A percentile compares a stretch with the other conserved stretches of the same genome.
Evolutionary conservation across 257 asterid species (phyloP).

Genomic region (Gynochthodes officinalis): DNA sequence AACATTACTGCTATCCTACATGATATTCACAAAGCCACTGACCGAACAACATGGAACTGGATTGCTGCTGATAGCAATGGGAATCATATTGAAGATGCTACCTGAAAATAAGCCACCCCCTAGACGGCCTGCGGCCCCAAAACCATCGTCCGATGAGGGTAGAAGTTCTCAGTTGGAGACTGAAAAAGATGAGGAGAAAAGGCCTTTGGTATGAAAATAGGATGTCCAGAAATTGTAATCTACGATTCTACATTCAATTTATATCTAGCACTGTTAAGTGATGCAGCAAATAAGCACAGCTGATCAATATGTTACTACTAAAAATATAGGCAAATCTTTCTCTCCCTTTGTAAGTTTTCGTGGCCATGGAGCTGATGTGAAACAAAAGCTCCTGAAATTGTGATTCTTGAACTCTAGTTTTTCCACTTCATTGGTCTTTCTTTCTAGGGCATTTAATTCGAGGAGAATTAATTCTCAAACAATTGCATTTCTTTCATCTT

Average conservation of each 20-base stretch:
- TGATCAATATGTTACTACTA: neutral
- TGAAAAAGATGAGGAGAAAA: slow-evolving; percentile 63
- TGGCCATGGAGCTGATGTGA: no score
- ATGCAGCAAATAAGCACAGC: neutral
- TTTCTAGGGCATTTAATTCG: no score
- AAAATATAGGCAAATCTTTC: neutral
- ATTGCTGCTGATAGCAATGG: slow-evolving; percentile 66
- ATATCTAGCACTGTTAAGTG: neutral
- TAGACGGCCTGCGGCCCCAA: slow-evolving; percentile 19
- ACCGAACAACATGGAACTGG: slow-evolving; percentile 84
- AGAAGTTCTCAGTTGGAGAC: slow-evolving; percentile 35
- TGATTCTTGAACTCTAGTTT: no score
- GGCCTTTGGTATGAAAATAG: slow-evolving; percentile 54
- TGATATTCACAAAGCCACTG: slow-evolving; percentile 88
- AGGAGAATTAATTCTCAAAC: no score
- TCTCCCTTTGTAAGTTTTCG: neutral
- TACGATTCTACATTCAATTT: slow-evolving; percentile 2
- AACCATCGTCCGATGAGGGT: slow-evolving; percentile 22
- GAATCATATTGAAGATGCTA: slow-evolving; percentile 75
- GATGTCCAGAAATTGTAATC: slow-evolving; percentile 6
- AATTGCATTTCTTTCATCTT: no score
- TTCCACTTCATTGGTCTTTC: no score
- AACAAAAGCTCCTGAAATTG: no score
- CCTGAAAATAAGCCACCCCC: slow-evolving; percentile 55
- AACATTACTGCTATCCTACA: slow-evolving; percentile 66